Conservation (phyloP, 306 rosid genomes). For the Vachellia pachyceras region DNA sequence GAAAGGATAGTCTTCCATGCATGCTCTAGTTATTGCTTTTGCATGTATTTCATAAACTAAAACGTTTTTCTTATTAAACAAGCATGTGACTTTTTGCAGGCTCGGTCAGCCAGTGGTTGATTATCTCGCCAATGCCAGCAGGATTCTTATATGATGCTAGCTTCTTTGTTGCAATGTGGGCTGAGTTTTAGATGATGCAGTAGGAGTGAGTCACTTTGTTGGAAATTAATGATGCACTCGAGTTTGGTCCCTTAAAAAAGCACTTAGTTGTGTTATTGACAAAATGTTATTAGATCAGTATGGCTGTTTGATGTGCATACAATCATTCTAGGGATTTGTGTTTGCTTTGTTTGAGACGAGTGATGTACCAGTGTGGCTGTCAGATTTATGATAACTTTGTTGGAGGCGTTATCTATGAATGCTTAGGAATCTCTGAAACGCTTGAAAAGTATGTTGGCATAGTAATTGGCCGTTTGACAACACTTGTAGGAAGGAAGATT, state of each 20-base stretch:
- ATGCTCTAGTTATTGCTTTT: conserved; percentile 2
- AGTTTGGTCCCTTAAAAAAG: conserved; percentile 22
- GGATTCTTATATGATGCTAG: conserved; percentile 15
- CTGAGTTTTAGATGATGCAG: conserved; percentile 11
- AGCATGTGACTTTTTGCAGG: conserved; percentile 55
- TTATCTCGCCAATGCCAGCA: background rate
- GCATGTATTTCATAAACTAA: background rate
- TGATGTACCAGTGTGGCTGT: background rate
- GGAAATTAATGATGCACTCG: conserved; percentile 30
- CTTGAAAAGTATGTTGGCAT: background rate
- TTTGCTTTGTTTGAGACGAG: conserved; percentile 18
- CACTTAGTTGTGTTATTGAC: conserved; percentile 27
- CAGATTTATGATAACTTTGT: background rate
- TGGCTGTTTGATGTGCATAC: conserved; percentile 17
- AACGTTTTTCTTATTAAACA: background rate
- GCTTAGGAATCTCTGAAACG: background rate
- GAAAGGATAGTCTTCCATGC: background rate
- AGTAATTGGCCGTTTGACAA: too few species aligned
- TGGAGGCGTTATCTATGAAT: background rate
- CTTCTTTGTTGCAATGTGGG: conserved; percentile 2
- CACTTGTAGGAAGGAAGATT: too few species aligned
- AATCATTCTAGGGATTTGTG: conserved; percentile 11
- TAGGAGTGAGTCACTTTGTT: conserved; percentile 33
- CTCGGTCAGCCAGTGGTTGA: conserved; percentile 63
- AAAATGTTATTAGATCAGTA: conserved; percentile 18